Conservation (phyloP, 441 rosid species). For the Monsonia emarginata region DNA sequence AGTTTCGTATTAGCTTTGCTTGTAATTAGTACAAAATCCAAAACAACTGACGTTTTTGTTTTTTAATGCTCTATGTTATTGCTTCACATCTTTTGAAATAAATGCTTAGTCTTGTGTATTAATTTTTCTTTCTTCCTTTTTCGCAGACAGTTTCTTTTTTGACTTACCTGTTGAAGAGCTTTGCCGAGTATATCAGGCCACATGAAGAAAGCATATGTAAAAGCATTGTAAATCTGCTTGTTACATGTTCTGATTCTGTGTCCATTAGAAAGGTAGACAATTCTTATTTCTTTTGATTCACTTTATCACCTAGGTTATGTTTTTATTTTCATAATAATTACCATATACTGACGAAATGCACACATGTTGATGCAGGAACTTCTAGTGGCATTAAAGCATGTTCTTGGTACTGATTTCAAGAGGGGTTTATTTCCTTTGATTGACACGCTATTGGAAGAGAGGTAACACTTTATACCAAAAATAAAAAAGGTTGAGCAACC, state of each 20-base stretch:
- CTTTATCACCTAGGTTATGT: conserved; percentile 8
- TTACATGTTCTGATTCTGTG: conserved; percentile 91
- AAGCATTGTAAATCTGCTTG: conserved; percentile 95
- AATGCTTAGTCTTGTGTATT: too few species aligned
- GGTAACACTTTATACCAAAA: conserved; percentile 30
- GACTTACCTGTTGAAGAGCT: conserved; percentile 93
- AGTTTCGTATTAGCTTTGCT: too few species aligned
- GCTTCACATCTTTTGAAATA: too few species aligned
- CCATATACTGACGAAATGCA: conserved; percentile 16
- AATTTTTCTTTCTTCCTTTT: conserved; percentile 17
- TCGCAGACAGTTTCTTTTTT: conserved; percentile 95
- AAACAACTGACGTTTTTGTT: too few species aligned
- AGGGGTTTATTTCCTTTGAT: conserved; percentile 94
- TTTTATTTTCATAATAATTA: conserved; percentile 13
- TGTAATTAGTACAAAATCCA: neutral
- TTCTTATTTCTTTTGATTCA: conserved; percentile 7
- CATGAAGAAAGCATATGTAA: conserved; percentile 94
- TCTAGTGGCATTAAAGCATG: conserved; percentile 89
- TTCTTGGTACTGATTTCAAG: conserved; percentile 95
- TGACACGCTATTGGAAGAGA: conserved; percentile 83
- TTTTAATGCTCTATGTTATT: too few species aligned
- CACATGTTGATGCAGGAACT: conserved; percentile 61
- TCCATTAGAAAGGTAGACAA: conserved; percentile 79
- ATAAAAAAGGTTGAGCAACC: neutral
- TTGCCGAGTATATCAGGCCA: conserved; percentile 82